Evolutionary conservation across 2,329 filamentous ascomycete genomes (phyloP), one percentile per base, ranked within the genome.

Genomic region (Colletotrichum sojae): DNA sequence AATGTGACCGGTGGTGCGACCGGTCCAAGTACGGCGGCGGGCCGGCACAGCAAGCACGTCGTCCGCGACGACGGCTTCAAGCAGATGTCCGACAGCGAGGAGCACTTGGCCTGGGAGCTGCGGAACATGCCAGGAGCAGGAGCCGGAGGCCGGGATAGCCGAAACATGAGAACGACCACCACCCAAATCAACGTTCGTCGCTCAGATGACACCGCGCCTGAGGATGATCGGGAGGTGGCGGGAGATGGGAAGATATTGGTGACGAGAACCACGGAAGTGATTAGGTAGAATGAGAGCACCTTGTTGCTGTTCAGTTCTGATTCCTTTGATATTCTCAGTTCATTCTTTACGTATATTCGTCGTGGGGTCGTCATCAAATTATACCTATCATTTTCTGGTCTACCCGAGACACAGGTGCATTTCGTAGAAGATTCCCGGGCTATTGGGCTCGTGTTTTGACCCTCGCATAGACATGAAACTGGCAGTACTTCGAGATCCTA

Each of bases 51-150:
- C 25, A 31, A 6, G 43, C 5, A 13, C 31, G 31, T 2, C 43
- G 49, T 51, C 9, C 43, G 40, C 9, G 39, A 15, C 6, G 43
- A 56, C 8, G 45, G 52, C n/a, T 73, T 73, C 40, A 58, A 69
- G 18, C 68, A 70, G 22, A 65, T 74, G 31, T 63, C 73, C 3
- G 73, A 72, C 27, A 72, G 73, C 48, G 71, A 73, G 22, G 72
- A 73, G 53, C 66, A 74, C 18, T 43, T 72, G 16, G 59, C 63
- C 12, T 74, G 72, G 73, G 71, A 73, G 31, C 9, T 59, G 48
- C 25, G 20, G 9, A 39, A 18, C 15, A 5, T 49, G n/a, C n/a
- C n/a, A n/a, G n/a, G n/a, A 13, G 22, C 55, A 9, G 10, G 20
- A 4, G n/a, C 16, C 5, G 45, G 13, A 40, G 45, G 12, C 5